Evolutionary conservation across 192 early-diverging fungal species (phyloP), one percentile per base, ranked within the genome.

Genomic region (Coemansia reversa): DNA sequence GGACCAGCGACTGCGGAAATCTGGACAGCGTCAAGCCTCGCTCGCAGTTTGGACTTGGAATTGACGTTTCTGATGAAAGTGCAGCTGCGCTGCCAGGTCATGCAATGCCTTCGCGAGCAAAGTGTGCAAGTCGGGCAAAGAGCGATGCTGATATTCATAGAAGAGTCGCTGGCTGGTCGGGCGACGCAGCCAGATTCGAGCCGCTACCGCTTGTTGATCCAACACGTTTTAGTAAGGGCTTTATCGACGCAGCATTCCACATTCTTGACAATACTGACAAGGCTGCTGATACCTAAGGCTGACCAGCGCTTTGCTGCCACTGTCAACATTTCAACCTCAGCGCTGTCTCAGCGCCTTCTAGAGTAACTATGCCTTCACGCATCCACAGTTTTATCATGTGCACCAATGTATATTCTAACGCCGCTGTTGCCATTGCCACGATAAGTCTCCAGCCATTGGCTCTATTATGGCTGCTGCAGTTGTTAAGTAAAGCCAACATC

Each of bases 151-250:
- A 60, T 18, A 58, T 68, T 54, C 70, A 52, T 53, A 47, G 55
- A 47, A 51, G 51, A 32, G 55, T 60, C 57, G 55, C 29, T 29
- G 64, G 56, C 14, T 79, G 76, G 76, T 55, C 68, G 7, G 60
- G 48, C 18, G 56, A 68, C 1, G 49, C 14, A 5, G 35, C 47
- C 7, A 59, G 39, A 22, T 80, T 65, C 51, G 77, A 80, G 58
- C 77, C 77, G 39, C 47, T 80, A 51, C 77, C 77, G 27, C 48
- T 66, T 3, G 69, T 80, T 11, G 68, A 74, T 45, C 60, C 71
- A 18, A 74, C 71, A 14, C 77, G 77, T 9, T 80, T 80, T 55
- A 80, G 77, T 71, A 73, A 73, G 29, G 77, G 77, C 6, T 80
- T 80, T 55, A 67, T 80, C 27, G 72, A 74, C 48, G 60, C 65